Percentiles rank a stretch among this genome's conserved stretches.
phyloP scores from a whole-genome alignment of 1,284 basidiomycete genomes.

The Moniliella sp. region DNA sequence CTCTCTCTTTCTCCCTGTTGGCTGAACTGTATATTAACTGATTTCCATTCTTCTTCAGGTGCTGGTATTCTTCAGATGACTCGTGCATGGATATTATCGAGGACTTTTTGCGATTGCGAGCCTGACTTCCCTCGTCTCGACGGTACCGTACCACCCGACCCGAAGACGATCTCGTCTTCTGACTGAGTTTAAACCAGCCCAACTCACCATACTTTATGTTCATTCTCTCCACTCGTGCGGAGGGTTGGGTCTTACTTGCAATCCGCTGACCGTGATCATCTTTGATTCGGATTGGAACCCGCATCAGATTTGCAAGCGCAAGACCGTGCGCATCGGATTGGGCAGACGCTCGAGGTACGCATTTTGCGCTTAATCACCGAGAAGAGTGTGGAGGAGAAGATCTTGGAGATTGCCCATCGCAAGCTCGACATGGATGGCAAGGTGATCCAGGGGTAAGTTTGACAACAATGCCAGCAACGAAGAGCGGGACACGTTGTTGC shows the following conservation, averaged over 20 bases:
- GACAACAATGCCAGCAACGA: conserved; percentile 95
- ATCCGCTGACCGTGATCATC: conserved; percentile 68
- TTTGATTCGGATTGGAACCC: conserved; percentile 86
- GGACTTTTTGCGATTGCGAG: conserved; percentile 78
- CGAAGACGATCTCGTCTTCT: conserved; percentile 79
- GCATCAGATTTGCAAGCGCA: conserved; percentile 62
- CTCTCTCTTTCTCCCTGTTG: conserved; percentile 36
- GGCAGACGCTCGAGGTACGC: conserved; percentile 46
- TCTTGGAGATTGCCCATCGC: conserved; percentile 83
- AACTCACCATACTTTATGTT: conserved; percentile 44
- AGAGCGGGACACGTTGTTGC: conserved; percentile 83
- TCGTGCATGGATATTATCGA: conserved; percentile 99
- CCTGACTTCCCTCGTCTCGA: conserved; percentile 81
- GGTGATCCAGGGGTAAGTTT: conserved; percentile 95
- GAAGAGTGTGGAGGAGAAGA: conserved; percentile 89
- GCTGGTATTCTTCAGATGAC: too few species aligned
- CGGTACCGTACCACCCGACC: conserved; percentile 86
- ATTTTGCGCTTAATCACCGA: conserved; percentile 92
- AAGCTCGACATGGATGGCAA: conserved; percentile 85
- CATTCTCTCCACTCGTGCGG: conserved; percentile 33
- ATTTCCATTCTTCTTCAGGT: too few species aligned
- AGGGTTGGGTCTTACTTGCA: conserved; percentile 36
- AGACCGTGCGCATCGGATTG: conserved; percentile 58
- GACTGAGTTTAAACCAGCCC: conserved; percentile 82
- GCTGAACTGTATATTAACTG: too few species aligned